Evolutionary conservation across 192 early-diverging fungal species (phyloP).

Genomic region (Backusella macrospora): DNA sequence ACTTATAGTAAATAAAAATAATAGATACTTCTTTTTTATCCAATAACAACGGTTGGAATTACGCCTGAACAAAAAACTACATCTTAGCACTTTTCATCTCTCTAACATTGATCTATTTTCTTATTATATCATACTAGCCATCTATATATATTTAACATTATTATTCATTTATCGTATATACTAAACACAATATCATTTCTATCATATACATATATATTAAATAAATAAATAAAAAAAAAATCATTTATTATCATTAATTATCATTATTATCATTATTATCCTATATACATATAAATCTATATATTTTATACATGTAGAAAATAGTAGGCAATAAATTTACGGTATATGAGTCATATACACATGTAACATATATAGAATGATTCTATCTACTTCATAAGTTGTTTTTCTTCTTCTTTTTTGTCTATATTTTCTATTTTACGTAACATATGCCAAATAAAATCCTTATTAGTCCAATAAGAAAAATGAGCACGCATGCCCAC

Average conservation of each 20-base stretch:
- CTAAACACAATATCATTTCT: too few species aligned
- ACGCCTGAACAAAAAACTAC: too few species aligned
- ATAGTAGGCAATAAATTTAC: not conserved
- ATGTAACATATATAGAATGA: too few species aligned
- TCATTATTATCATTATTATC: constrained; percentile 23
- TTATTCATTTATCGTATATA: too few species aligned
- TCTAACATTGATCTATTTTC: too few species aligned
- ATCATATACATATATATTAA: not conserved
- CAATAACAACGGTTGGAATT: not conserved
- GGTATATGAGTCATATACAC: not conserved
- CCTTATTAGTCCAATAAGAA: constrained; percentile 59
- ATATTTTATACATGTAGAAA: not conserved
- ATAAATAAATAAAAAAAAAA: not conserved
- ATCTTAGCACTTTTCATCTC: too few species aligned
- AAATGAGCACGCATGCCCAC: constrained; percentile 58
- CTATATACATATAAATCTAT: constrained; percentile 5
- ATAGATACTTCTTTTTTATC: not conserved
- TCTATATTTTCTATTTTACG: constrained; percentile 35
- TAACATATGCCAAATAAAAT: constrained; percentile 46
- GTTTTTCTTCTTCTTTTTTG: not conserved
- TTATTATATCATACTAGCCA: too few species aligned
- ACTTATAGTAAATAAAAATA: not conserved
- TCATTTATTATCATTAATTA: not conserved
- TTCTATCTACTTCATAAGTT: too few species aligned
- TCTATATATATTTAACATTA: too few species aligned